Evolutionary conservation across 257 asterid genomes (phyloP).

Genomic region (Scutellaria baicalensis): DNA sequence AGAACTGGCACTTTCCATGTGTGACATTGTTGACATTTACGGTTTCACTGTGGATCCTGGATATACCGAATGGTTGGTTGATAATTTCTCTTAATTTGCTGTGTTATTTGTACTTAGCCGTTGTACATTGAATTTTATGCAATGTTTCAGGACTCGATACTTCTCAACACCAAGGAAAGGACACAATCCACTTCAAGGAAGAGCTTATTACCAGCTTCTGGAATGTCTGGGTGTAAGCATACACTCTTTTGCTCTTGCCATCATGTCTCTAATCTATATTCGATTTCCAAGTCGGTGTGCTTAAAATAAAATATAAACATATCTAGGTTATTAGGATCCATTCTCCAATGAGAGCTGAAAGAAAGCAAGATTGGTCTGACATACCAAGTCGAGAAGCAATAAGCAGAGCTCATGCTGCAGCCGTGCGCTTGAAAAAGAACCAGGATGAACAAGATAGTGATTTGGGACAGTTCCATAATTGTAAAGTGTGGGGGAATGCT

Average conservation of each 20-base stretch:
- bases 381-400: constrained; percentile 72
- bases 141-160: constrained; percentile 65
- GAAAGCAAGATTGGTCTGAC: constrained; percentile 90
- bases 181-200: constrained; percentile 99
- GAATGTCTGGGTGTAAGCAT: constrained; percentile 95
- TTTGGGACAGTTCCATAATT: constrained; percentile 65
- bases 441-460: constrained; percentile 32
- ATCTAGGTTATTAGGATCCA: constrained; percentile 90
- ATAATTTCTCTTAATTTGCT: not conserved
- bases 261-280: not conserved
- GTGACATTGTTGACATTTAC: constrained; percentile 87
- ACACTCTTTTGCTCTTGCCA: not conserved
- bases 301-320: not conserved
- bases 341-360: constrained; percentile 94
- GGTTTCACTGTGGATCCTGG: constrained; percentile 99
- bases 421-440: constrained; percentile 52
- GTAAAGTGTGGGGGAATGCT: constrained; percentile 83
- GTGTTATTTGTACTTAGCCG: not conserved
- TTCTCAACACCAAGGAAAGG: constrained; percentile 96
- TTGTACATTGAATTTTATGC: not conserved
- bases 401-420: constrained; percentile 75
- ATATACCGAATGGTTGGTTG: constrained; percentile 87
- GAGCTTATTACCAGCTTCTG: constrained; percentile 97
- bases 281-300: not conserved
- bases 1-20: constrained; percentile 98